Conservation (phyloP, 495 filamentous ascomycete genomes). For the Penicillium cinerascens region DNA sequence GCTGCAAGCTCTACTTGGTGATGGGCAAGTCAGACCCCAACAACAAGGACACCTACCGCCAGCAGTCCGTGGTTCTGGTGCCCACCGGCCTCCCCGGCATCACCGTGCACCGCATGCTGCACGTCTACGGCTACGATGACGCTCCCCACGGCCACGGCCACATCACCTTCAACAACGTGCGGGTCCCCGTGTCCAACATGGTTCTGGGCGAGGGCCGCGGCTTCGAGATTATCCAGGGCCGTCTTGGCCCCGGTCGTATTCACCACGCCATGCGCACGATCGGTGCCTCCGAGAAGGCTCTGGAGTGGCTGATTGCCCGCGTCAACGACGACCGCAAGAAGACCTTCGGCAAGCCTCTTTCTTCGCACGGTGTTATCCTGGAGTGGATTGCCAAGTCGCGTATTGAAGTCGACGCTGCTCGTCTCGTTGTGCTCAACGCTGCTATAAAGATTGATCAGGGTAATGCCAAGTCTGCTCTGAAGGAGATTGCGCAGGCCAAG, state of each 20-base stretch:
- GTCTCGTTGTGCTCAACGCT: constrained; percentile 82
- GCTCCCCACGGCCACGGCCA: constrained; percentile 92
- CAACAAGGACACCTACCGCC: constrained; percentile 72
- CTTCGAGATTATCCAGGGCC: constrained; percentile 96
- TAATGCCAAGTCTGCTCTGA: constrained; percentile 74
- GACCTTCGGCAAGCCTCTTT: constrained; percentile 76
- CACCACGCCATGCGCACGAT: constrained; percentile 93
- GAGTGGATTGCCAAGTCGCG: constrained; percentile 91
- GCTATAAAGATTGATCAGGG: constrained; percentile 84
- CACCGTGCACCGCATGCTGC: constrained; percentile 79
- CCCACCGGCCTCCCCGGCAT: constrained; percentile 72
- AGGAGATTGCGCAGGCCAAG: constrained; percentile 85
- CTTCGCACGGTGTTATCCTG: constrained; percentile 83
- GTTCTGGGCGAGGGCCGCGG: constrained; percentile 86
- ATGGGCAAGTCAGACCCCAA: constrained; percentile 81
- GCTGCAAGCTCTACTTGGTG: constrained; percentile 85
- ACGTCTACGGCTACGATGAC: constrained; percentile 91
- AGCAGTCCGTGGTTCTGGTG: constrained; percentile 87
- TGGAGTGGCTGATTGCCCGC: constrained; percentile 85
- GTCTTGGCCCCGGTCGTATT: constrained; percentile 86
- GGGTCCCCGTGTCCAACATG: constrained; percentile 71
- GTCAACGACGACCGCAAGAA: constrained; percentile 86
- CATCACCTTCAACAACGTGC: constrained; percentile 80
- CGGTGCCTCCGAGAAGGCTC: constrained; percentile 76
- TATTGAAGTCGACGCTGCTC: constrained; percentile 84